Evolutionary conservation across 192 early-diverging fungal species (phyloP).

Genomic region (Phycomyces blakesleeanus): DNA sequence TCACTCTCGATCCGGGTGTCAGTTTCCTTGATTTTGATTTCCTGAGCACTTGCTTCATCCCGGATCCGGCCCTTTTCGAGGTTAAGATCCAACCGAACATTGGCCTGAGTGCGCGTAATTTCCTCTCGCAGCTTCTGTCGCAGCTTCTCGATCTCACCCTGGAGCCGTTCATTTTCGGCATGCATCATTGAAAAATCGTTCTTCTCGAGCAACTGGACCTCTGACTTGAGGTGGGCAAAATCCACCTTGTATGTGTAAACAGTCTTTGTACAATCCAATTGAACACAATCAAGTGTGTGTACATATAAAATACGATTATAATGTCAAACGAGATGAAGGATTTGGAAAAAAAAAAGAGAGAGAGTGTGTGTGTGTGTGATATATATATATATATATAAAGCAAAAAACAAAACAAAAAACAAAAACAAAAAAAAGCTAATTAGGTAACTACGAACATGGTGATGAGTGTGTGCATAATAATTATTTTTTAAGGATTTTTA

Average conservation of each 20-base stretch:
- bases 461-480: neutral
- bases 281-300: neutral
- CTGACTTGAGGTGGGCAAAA: constrained; percentile 84
- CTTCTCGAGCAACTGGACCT: constrained; percentile 84
- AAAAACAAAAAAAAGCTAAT: too few species aligned
- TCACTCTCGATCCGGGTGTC: constrained; percentile 89
- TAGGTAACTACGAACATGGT: neutral
- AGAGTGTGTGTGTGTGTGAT: too few species aligned
- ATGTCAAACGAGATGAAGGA: too few species aligned
- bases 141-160: constrained; percentile 79
- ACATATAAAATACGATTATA: too few species aligned
- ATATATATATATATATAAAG: too few species aligned
- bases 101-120: constrained; percentile 75
- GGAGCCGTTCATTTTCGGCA: constrained; percentile 75
- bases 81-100: constrained; percentile 80
- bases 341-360: too few species aligned
- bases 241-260: constrained; percentile 86
- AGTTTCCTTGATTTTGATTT: constrained; percentile 82
- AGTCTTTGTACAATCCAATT: constrained; percentile 34
- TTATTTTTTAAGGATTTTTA: constrained; percentile 22
- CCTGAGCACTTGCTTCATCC: constrained; percentile 79
- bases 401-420: too few species aligned
- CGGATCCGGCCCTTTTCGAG: constrained; percentile 84
- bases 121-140: constrained; percentile 78
- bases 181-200: constrained; percentile 83